Base-by-base conservation (phyloP, 2,329 filamentous ascomycete species). In the Corniculantispora saksenae region DNA sequence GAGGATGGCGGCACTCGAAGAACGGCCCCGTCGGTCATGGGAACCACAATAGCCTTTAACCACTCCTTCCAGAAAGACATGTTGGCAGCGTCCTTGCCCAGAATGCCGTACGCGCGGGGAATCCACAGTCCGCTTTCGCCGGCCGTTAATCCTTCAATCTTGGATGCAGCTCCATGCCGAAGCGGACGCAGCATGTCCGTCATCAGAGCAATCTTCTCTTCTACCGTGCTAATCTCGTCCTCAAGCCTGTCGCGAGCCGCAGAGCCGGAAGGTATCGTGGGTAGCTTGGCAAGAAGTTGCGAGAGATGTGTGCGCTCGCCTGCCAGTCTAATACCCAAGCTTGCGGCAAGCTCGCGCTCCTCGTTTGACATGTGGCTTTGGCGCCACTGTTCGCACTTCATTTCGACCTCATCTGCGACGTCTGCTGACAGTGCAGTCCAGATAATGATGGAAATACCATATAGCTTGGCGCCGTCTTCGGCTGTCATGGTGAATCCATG, bases 401-500 rank as follows among this genome's bases (percentile, higher is more conserved):
- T 85, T 77, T 96, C 92, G 27, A 96, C 85, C 66, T 94, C 91
- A 63, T 94, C 92, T 1, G 95, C 94, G 7, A 94, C 89, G 65
- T 90, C 88, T 13, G 89, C 83, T 67, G 92, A 92, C 63, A 99
- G 79, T 0, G 95, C 93, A 63, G 93, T 92, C 95, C 95, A 99
- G 50, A 98, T 86, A 63, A 93, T 96, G 63, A 97, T 85, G 67
- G 91, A 94, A 66, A 98, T 92, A 40, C 93, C 94, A 74, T 98
- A 94, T 23, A 98, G 83, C 76, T 95, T 97, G 63, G 92, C 91
- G 72, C 93, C 94, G 74, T 98, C 94, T 64, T 92, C 91, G 25
- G 91, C 91, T 2, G 95, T 99, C 95, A 99, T 98, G 67, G 93
- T 94, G 74, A 99, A 99, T 57, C 95, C 95, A 78, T 99, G 95